Evolutionary conservation across 2,329 filamentous ascomycete species (phyloP).

Genomic region (Knufia fluminis): DNA sequence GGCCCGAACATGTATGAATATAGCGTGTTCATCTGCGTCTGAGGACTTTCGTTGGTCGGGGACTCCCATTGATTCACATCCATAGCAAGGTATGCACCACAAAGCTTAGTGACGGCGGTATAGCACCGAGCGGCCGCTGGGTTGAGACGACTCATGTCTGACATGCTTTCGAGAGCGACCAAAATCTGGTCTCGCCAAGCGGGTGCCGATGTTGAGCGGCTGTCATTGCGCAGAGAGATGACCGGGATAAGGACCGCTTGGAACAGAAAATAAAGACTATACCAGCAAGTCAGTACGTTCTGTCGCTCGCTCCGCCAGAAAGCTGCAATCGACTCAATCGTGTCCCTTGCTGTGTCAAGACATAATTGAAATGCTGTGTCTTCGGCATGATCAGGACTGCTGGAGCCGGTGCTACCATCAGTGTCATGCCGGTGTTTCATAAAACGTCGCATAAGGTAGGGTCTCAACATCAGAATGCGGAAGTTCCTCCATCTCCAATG

Average conservation of each 20-base stretch:
- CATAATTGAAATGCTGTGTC: conserved; percentile 9
- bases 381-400: background rate
- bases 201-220: conserved; percentile 25
- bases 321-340: conserved; percentile 33
- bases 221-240: conserved; percentile 36
- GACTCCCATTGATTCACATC: conserved; percentile 11
- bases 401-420: background rate
- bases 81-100: conserved; percentile 17
- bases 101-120: conserved; percentile 15
- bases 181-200: conserved; percentile 19
- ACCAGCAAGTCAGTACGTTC: conserved; percentile 35
- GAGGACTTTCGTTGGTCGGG: conserved; percentile 21
- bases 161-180: conserved; percentile 18
- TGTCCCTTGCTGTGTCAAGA: conserved; percentile 31
- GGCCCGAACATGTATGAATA: conserved; percentile 21
- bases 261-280: conserved; percentile 40
- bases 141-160: conserved; percentile 20
- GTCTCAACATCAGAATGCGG: conserved; percentile 33
- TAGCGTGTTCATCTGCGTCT: conserved; percentile 22
- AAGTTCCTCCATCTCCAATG: conserved; percentile 38
- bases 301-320: conserved; percentile 32
- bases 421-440: conserved; percentile 1
- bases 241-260: conserved; percentile 37
- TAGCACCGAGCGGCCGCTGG: conserved; percentile 18
- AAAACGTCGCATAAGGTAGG: conserved; percentile 11